These are phyloP conservation scores for Elsinoe batatas DNA, from an alignment of 2,329 filamentous ascomycete species.

Conservation along the genomic window DNA sequence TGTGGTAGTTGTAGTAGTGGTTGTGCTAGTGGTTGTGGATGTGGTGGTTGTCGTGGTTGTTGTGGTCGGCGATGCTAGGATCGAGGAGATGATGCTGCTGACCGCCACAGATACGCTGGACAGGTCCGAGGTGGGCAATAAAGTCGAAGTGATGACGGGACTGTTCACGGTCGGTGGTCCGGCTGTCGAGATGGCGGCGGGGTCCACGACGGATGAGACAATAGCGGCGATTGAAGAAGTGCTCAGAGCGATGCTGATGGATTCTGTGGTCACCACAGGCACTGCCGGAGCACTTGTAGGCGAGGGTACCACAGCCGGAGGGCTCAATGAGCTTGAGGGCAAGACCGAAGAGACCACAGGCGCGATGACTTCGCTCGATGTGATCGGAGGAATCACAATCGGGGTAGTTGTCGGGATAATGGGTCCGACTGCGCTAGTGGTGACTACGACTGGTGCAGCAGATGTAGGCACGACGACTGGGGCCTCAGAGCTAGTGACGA, in stretches of 20 bases:
- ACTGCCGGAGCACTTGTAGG: background rate
- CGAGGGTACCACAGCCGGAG: background rate
- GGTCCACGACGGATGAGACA: background rate
- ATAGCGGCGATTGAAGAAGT: background rate
- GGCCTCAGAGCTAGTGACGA: background rate
- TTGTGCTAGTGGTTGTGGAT: background rate
- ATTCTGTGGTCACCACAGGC: background rate
- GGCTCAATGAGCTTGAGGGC: background rate
- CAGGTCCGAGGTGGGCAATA: background rate
- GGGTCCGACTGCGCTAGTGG: background rate
- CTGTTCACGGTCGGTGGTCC: background rate
- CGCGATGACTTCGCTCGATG: background rate
- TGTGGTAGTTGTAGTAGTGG: background rate
- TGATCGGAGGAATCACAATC: background rate
- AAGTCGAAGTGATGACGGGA: background rate
- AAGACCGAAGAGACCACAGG: background rate
- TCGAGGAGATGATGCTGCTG: background rate
- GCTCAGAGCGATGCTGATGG: too few species aligned
- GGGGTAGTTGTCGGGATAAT: background rate
- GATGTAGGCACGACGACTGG: background rate
- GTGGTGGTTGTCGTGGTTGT: constrained; percentile 1
- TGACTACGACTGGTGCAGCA: background rate
- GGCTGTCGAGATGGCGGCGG: background rate
- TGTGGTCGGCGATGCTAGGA: background rate
- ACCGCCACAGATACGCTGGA: background rate